phyloP scores from a whole-genome alignment of 2,329 filamentous ascomycete genomes.

The Conoideocrella luteorostrata region DNA sequence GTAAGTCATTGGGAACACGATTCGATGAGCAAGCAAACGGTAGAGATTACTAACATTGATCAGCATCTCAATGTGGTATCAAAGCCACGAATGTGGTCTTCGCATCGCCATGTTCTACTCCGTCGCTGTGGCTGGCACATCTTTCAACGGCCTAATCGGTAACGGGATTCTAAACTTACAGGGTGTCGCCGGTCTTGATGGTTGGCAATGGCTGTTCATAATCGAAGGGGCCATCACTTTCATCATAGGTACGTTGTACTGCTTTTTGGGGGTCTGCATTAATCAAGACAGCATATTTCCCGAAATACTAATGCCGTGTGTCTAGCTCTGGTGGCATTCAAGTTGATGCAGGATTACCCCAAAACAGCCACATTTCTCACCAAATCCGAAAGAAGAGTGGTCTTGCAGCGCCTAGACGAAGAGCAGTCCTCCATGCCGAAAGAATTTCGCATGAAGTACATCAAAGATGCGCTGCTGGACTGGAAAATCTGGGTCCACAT shows the following conservation, averaged over 20 bases:
- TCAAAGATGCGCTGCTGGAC: slow-evolving; percentile 51
- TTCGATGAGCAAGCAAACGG: not conserved
- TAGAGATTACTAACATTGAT: not conserved
- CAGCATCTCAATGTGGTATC: slow-evolving; percentile 52
- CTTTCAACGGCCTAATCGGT: slow-evolving; percentile 56
- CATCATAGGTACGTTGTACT: slow-evolving; percentile 25
- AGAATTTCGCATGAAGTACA: slow-evolving; percentile 49
- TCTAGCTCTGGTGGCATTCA: slow-evolving; percentile 41
- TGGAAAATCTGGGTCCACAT: slow-evolving; percentile 52
- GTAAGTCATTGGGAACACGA: slow-evolving; percentile 15
- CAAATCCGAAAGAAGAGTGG: slow-evolving; percentile 34
- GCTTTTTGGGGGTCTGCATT: too few relatives aligned
- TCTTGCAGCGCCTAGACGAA: slow-evolving; percentile 35
- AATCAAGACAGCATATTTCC: too few relatives aligned
- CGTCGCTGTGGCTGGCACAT: slow-evolving; percentile 52
- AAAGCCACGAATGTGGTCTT: slow-evolving; percentile 52
- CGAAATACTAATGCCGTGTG: slow-evolving; percentile 9
- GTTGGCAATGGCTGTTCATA: slow-evolving; percentile 80
- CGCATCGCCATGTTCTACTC: slow-evolving; percentile 56
- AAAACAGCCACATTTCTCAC: slow-evolving; percentile 42
- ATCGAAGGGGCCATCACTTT: slow-evolving; percentile 51
- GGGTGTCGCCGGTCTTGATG: slow-evolving; percentile 42
- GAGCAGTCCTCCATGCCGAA: slow-evolving; percentile 45
- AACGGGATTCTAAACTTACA: slow-evolving; percentile 54
- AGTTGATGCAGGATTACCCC: slow-evolving; percentile 55